phyloP scores from a whole-genome alignment of 2,329 filamentous ascomycete species.

The Colletotrichum gloeosporioides region DNA sequence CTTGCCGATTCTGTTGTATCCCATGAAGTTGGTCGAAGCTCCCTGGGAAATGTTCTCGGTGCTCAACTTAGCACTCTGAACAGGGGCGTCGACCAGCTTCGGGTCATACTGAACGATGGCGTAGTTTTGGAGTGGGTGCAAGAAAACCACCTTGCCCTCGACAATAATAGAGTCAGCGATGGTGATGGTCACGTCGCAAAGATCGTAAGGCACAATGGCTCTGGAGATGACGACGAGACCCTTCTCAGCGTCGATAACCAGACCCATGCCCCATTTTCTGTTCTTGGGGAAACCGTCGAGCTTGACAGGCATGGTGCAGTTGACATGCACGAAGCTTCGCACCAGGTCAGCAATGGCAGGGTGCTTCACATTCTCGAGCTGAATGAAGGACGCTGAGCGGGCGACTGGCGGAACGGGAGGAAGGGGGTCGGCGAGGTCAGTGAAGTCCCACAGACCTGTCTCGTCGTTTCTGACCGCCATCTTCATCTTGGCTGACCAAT shows the following conservation, averaged over 20 bases:
- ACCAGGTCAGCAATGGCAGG: constrained; percentile 92
- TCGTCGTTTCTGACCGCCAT: constrained; percentile 88
- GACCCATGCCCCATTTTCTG: constrained; percentile 90
- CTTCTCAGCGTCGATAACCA: constrained; percentile 97
- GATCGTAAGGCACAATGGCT: constrained; percentile 93
- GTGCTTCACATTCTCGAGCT: constrained; percentile 86
- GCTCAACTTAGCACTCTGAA: constrained; percentile 86
- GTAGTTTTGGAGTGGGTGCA: constrained; percentile 97
- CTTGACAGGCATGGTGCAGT: constrained; percentile 93
- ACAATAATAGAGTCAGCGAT: constrained; percentile 97
- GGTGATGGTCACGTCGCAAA: constrained; percentile 95
- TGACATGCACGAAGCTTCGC: constrained; percentile 91
- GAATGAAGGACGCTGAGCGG: constrained; percentile 87
- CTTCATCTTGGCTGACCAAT: constrained; percentile 96
- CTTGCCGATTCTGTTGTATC: constrained; percentile 95
- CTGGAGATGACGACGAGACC: constrained; percentile 93
- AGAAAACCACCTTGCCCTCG: constrained; percentile 90
- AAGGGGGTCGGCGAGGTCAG: constrained; percentile 80
- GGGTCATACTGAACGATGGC: constrained; percentile 95
- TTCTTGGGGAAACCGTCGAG: constrained; percentile 97
- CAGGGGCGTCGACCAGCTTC: constrained; percentile 88
- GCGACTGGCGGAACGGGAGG: constrained; percentile 75
- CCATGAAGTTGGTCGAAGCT: constrained; percentile 93
- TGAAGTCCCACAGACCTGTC: constrained; percentile 94
- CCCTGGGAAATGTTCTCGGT: constrained; percentile 87